phyloP scores from a whole-genome alignment of 169 alveolate genomes.

The Plasmodium berghei region DNA sequence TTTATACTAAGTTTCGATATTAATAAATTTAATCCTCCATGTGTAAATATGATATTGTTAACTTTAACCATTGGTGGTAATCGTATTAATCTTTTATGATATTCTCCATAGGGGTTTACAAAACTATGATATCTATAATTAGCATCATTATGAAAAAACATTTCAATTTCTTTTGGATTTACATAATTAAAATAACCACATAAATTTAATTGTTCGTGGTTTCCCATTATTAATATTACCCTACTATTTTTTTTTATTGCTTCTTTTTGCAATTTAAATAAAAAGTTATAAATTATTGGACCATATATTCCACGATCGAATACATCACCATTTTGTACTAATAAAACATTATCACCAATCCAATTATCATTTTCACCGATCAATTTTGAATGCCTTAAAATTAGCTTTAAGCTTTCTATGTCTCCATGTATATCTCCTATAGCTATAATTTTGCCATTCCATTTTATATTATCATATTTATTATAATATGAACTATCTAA shows the following conservation, averaged over 20 bases:
- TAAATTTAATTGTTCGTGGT: conserved; percentile 53
- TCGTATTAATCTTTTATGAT: conserved; percentile 25
- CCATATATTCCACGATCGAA: conserved; percentile 65
- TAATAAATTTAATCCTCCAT: conserved; percentile 27
- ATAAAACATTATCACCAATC: conserved; percentile 75
- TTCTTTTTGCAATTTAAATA: conserved; percentile 61
- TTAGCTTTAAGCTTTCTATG: conserved; percentile 70
- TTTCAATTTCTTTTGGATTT: conserved; percentile 26
- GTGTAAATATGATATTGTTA: conserved; percentile 45
- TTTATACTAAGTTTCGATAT: conserved; percentile 40
- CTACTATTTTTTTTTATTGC: conserved; percentile 47
- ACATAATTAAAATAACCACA: conserved; percentile 59
- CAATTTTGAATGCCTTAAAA: conserved; percentile 76
- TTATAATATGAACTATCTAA: conserved; percentile 21
- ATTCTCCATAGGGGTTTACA: conserved; percentile 14
- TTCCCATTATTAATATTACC: conserved; percentile 48
- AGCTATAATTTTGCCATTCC: conserved; percentile 79
- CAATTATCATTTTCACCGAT: conserved; percentile 75
- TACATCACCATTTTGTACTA: conserved; percentile 54
- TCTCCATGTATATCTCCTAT: conserved; percentile 84
- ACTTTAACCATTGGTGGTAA: conserved; percentile 53
- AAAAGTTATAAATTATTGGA: conserved; percentile 39
- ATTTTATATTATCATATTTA: conserved; percentile 69
- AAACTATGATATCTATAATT: conserved; percentile 22
- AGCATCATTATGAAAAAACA: conserved; percentile 46